phyloP scores from a whole-genome alignment of 305 asterid species.

The Ajuga reptans region DNA sequence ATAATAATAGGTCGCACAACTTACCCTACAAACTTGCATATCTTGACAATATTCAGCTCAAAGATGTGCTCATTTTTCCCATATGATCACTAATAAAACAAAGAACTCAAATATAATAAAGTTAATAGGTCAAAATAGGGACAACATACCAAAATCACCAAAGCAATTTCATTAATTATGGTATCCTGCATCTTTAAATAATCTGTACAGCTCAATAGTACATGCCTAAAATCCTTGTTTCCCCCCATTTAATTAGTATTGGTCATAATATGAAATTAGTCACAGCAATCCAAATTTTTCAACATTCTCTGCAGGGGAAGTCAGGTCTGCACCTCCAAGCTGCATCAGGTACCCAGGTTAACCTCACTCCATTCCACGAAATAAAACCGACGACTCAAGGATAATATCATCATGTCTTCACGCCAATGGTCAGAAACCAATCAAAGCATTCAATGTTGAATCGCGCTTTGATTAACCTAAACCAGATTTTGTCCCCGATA shows the following conservation, averaged over 20 bases:
- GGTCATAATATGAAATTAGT: conserved; percentile 26
- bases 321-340: conserved; percentile 18
- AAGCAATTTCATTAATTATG: conserved; percentile 26
- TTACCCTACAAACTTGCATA: no score
- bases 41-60: no score
- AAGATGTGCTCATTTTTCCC: no score
- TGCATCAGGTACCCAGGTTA: conserved; percentile 10
- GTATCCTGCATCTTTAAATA: conserved; percentile 25
- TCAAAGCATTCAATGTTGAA: conserved; percentile 17
- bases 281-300: conserved; percentile 9
- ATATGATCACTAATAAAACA: no score
- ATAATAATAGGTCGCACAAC: no score
- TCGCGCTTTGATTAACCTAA: conserved; percentile 34
- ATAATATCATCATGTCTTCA: conserved; percentile 17
- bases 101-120: no score
- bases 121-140: no score
- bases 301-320: conserved; percentile 20
- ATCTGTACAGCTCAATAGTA: conserved; percentile 36
- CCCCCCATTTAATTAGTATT: conserved; percentile 20
- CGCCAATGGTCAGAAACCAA: no score
- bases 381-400: conserved; percentile 21
- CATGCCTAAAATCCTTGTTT: conserved; percentile 28
- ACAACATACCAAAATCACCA: conserved; percentile 22
- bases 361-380: conserved; percentile 15
- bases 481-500: conserved; percentile 65